A percentile compares a stretch with the other conserved stretches of the same genome.
Evolutionary conservation across 192 early-diverging fungal species (phyloP).

Genomic region (Coemansia sp.): DNA sequence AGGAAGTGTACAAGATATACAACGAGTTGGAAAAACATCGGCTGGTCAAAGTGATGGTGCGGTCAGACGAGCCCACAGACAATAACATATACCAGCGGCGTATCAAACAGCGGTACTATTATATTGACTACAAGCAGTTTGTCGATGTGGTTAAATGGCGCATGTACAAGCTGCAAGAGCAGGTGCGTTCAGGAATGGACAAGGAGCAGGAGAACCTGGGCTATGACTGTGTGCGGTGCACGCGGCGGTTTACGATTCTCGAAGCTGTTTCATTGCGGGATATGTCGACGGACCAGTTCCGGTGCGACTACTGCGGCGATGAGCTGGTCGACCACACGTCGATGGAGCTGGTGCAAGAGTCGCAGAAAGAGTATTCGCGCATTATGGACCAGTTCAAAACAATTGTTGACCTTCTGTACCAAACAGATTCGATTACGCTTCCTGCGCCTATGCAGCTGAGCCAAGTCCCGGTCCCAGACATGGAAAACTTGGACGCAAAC

Average conservation of each 20-base stretch:
- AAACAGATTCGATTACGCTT: slow-evolving; percentile 67
- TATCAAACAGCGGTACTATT: slow-evolving; percentile 67
- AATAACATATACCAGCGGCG: slow-evolving; percentile 53
- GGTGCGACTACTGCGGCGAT: slow-evolving; percentile 62
- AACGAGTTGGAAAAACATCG: slow-evolving; percentile 75
- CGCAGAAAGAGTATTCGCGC: slow-evolving; percentile 58
- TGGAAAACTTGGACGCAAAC: slow-evolving; percentile 35
- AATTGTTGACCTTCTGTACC: slow-evolving; percentile 70
- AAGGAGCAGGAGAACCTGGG: slow-evolving; percentile 73
- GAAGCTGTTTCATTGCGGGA: slow-evolving; percentile 61
- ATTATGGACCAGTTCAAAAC: slow-evolving; percentile 70
- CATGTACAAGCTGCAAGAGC: slow-evolving; percentile 78
- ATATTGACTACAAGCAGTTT: slow-evolving; percentile 91
- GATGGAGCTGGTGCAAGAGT: slow-evolving; percentile 58
- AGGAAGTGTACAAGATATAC: slow-evolving; percentile 78
- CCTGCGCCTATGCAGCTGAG: slow-evolving; percentile 57
- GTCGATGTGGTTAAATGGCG: slow-evolving; percentile 91
- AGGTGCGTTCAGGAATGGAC: slow-evolving; percentile 58
- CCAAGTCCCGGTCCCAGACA: slow-evolving; percentile 49
- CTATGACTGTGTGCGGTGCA: slow-evolving; percentile 63
- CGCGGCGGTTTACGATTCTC: slow-evolving; percentile 60
- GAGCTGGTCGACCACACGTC: slow-evolving; percentile 65
- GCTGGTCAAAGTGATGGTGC: slow-evolving; percentile 53
- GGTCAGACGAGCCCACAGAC: slow-evolving; percentile 30
- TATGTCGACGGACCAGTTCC: slow-evolving; percentile 45